phyloP scores from a whole-genome alignment of 345 rosid species.

The Citrus maxima region DNA sequence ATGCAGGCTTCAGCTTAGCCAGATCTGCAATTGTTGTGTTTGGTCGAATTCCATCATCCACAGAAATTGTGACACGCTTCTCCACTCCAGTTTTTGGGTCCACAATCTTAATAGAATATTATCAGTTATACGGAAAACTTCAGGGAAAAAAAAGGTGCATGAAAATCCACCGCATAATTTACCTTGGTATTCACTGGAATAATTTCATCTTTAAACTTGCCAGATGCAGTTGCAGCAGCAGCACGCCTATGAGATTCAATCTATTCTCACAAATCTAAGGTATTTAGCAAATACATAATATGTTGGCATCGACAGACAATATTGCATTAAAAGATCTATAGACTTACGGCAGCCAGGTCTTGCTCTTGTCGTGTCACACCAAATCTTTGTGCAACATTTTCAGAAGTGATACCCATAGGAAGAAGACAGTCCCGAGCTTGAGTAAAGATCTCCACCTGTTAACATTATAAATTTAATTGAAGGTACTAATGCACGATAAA shows the following conservation, averaged over 20 bases:
- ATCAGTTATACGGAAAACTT: slow-evolving; percentile 11
- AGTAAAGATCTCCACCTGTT: slow-evolving; percentile 54
- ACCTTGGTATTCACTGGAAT: slow-evolving; percentile 86
- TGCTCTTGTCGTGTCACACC: slow-evolving; percentile 87
- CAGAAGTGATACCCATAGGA: slow-evolving; percentile 96
- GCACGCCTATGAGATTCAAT: slow-evolving; percentile 94
- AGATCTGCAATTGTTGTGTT: slow-evolving; percentile 56
- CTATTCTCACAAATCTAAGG: slow-evolving; percentile 36
- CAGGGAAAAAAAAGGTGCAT: neutral
- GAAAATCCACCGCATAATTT: slow-evolving; percentile 1
- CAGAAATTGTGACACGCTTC: slow-evolving; percentile 53
- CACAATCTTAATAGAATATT: slow-evolving; percentile 47
- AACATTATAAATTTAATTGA: slow-evolving; percentile 6
- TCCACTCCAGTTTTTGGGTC: slow-evolving; percentile 81
- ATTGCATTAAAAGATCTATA: neutral
- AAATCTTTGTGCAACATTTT: slow-evolving; percentile 81
- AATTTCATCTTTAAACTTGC: slow-evolving; percentile 91
- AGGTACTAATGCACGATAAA: neutral
- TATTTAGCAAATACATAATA: slow-evolving; percentile 5
- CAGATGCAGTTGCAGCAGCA: slow-evolving; percentile 77
- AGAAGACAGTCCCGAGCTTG: slow-evolving; percentile 92
- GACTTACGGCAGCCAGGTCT: slow-evolving; percentile 82
- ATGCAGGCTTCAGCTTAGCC: slow-evolving; percentile 82
- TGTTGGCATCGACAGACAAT: slow-evolving; percentile 5
- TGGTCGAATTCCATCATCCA: slow-evolving; percentile 90